A percentile compares a stretch with the other conserved stretches of the same genome.
These are phyloP conservation scores for Gynochthodes officinalis DNA, from an alignment of 257 asterid species.

Conservation along the genomic window DNA sequence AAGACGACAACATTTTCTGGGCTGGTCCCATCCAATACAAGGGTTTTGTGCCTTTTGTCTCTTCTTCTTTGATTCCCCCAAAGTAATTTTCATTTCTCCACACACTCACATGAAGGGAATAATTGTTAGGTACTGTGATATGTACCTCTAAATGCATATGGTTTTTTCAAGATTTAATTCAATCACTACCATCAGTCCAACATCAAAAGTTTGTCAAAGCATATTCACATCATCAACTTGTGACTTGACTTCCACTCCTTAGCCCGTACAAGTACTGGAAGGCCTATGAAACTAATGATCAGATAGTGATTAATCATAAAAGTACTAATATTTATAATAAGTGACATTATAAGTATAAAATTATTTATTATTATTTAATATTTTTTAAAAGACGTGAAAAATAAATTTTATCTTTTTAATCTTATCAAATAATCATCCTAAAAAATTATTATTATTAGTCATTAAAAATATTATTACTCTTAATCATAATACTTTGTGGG, in stretches of 20 bases:
- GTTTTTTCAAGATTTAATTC: no score
- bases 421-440: no score
- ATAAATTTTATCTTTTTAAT: no score
- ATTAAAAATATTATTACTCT: no score
- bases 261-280: conserved; percentile 28
- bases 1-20: conserved; percentile 8
- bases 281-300: conserved; percentile 1
- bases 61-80: neutral
- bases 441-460: no score
- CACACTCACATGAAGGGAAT: neutral
- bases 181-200: neutral
- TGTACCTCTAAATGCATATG: neutral
- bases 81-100: neutral
- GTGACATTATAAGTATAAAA: no score
- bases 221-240: conserved; percentile 12
- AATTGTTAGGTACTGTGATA: neutral
- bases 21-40: conserved; percentile 10
- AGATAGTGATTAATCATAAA: neutral
- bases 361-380: no score
- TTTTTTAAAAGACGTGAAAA: no score
- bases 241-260: neutral
- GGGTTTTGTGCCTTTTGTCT: neutral
- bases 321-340: no score
- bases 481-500: neutral
- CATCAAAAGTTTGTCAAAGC: conserved; percentile 6